A percentile compares a stretch with the other conserved stretches of the same genome.
phyloP scores from a whole-genome alignment of 495 filamentous ascomycete species.

The Bryoglossum gracile region DNA sequence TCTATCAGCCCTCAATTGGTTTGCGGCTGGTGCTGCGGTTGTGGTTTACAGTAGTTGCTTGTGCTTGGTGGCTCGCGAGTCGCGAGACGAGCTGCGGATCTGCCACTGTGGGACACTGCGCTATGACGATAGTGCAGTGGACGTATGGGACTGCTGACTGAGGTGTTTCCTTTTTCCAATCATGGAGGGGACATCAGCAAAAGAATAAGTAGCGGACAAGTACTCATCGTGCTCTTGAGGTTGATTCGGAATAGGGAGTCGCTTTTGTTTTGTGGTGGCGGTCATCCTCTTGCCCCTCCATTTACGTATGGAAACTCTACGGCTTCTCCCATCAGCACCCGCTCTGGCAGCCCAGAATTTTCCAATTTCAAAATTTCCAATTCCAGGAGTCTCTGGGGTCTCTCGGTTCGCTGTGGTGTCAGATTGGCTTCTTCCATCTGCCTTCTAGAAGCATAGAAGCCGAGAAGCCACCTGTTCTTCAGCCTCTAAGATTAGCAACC shows the following conservation, averaged over 20 bases:
- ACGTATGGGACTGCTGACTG: too few species aligned
- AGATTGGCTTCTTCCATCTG: slow-evolving; percentile 17
- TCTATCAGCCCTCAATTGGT: slow-evolving; percentile 7
- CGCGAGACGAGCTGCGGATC: slow-evolving; percentile 10
- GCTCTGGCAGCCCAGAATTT: not conserved
- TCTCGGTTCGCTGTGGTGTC: not conserved
- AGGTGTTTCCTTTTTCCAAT: slow-evolving; percentile 12
- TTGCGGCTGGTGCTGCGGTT: slow-evolving; percentile 4
- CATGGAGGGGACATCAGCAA: not conserved
- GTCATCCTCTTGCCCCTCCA: not conserved
- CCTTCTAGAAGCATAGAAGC: slow-evolving; percentile 10
- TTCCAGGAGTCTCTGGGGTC: not conserved
- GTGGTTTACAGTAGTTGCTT: too few species aligned
- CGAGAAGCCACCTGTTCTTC: not conserved
- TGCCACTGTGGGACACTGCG: not conserved
- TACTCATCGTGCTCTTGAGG: not conserved
- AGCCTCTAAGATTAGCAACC: too few species aligned
- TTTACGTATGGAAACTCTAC: not conserved
- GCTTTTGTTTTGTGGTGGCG: not conserved
- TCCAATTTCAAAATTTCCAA: not conserved
- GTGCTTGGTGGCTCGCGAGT: too few species aligned
- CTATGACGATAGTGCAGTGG: slow-evolving; percentile 8
- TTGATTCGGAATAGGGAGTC: not conserved
- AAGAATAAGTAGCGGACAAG: not conserved
- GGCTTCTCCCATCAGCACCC: not conserved